These are phyloP conservation scores for Mytilinidion resinicola DNA, from an alignment of 495 filamentous ascomycete genomes.

Conservation along the genomic window DNA sequence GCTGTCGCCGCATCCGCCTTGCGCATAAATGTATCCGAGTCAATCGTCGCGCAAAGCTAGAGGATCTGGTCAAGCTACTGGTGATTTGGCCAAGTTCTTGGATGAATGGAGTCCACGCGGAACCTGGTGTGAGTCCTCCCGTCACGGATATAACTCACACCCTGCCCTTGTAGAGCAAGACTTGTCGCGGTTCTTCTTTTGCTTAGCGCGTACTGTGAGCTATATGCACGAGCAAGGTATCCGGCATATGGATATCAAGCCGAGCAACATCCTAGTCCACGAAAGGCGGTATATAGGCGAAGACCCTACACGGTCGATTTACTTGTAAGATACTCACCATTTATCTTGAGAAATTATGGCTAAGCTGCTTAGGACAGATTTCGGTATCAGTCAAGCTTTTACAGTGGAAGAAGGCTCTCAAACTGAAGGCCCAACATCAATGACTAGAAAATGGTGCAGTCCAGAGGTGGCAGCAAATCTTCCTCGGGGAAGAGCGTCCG, in stretches of 20 bases:
- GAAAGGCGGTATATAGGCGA: too few relatives aligned
- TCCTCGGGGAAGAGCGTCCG: conserved; percentile 6
- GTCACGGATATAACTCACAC: too few relatives aligned
- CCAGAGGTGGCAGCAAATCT: conserved; percentile 11
- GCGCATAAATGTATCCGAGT: neutral
- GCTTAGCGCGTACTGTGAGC: conserved; percentile 3
- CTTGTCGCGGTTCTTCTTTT: too few relatives aligned
- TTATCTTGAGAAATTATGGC: too few relatives aligned
- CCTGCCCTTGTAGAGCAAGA: too few relatives aligned
- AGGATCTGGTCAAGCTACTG: too few relatives aligned
- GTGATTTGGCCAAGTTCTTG: too few relatives aligned
- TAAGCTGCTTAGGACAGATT: conserved; percentile 12
- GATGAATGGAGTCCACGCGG: too few relatives aligned
- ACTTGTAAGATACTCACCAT: too few relatives aligned
- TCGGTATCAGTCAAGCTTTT: conserved; percentile 9
- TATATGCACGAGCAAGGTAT: conserved; percentile 13
- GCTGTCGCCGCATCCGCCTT: neutral
- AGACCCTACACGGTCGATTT: too few relatives aligned
- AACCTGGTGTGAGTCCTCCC: too few relatives aligned
- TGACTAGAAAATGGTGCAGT: conserved; percentile 12
- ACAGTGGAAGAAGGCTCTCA: conserved; percentile 10
- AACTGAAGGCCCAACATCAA: conserved; percentile 17
- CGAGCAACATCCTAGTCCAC: conserved; percentile 6
- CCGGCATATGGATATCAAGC: conserved; percentile 11
- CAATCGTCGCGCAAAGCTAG: neutral